Percentiles rank a stretch among this genome's conserved stretches.
phyloP scores from a whole-genome alignment of 371 early-diverging fungal genomes.

The Mucor mucedo region DNA sequence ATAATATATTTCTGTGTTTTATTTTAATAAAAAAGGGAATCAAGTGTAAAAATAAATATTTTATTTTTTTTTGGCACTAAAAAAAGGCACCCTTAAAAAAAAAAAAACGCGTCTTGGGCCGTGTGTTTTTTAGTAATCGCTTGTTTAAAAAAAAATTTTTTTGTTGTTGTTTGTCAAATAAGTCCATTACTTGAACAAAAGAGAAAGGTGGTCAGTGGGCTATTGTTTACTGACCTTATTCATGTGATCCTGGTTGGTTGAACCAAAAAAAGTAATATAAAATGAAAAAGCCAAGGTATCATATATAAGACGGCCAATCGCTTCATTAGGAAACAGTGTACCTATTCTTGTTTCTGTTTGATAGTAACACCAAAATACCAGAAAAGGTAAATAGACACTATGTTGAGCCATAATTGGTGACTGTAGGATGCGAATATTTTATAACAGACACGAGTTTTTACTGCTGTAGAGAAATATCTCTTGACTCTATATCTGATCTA shows the following conservation, averaged over 20 bases:
- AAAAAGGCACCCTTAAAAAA: neutral
- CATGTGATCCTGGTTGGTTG: neutral
- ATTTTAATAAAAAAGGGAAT: slow-evolving; percentile 19
- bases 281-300: neutral
- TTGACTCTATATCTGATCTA: too few relatives aligned
- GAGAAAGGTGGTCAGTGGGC: too few relatives aligned
- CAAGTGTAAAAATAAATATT: slow-evolving; percentile 19
- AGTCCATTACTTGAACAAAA: too few relatives aligned
- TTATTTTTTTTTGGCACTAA: neutral
- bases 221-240: neutral
- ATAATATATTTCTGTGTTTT: neutral
- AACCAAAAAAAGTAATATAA: neutral
- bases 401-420: slow-evolving; percentile 2
- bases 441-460: neutral
- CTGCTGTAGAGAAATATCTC: neutral
- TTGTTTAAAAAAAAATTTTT: too few relatives aligned
- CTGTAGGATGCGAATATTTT: slow-evolving; percentile 3
- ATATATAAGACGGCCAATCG: neutral
- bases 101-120: slow-evolving; percentile 2
- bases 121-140: slow-evolving; percentile 5
- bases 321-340: slow-evolving; percentile 1
- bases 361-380: neutral
- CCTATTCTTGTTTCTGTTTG: neutral
- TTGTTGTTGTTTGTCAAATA: too few relatives aligned
- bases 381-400: slow-evolving; percentile 8